These are phyloP conservation scores for Staphylotrichum longicolle DNA, from an alignment of 495 filamentous ascomycete genomes.

Conservation along the genomic window DNA sequence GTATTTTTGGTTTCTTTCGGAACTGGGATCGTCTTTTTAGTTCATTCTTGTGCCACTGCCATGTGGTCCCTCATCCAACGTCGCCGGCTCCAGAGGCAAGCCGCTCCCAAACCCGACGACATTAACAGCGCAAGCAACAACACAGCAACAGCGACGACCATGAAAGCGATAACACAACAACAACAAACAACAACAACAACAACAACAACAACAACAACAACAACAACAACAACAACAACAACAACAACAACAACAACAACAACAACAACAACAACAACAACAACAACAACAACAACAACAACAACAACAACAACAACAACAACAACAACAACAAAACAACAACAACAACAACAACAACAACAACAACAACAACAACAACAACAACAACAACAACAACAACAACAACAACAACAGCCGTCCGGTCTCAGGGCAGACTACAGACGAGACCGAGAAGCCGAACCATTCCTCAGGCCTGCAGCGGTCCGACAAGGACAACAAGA, in stretches of 20 bases:
- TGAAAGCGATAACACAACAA: neutral
- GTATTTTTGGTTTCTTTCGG: too few species aligned
- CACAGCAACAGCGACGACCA: too few species aligned
- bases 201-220: neutral
- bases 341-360: neutral
- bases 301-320: neutral
- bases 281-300: neutral
- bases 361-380: neutral
- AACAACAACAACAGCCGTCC: neutral
- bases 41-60: neutral
- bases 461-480: neutral
- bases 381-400: neutral
- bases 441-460: neutral
- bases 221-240: neutral
- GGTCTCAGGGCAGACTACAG: neutral
- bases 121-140: too few species aligned
- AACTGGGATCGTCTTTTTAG: neutral
- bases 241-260: neutral
- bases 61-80: conserved; percentile 22
- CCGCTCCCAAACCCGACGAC: neutral
- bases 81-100: conserved; percentile 16
- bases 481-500: conserved; percentile 10
- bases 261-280: neutral
- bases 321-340: neutral
- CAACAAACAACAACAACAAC: neutral